phyloP scores from a whole-genome alignment of 176 grass and related monocot genomes.

The Musa troglodytarum region DNA sequence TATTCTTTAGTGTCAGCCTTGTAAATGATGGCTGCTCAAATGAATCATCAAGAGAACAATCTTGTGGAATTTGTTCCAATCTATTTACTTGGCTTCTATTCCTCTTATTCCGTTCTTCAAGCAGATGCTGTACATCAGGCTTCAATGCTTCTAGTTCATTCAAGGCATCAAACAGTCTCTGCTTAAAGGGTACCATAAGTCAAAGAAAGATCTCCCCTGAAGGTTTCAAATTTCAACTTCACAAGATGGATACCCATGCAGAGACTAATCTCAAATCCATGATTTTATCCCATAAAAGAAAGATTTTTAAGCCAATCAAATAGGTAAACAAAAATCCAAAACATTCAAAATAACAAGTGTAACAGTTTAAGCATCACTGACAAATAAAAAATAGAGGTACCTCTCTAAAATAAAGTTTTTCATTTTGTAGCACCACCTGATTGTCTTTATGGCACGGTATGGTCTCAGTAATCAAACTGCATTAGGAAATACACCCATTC shows the following conservation, averaged over 20 bases:
- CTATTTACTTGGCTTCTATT: slow-evolving; percentile 13
- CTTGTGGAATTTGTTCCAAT: slow-evolving; percentile 19
- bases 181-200: background rate
- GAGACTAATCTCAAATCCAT: background rate
- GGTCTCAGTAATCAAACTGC: slow-evolving; percentile 13
- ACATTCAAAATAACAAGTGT: background rate
- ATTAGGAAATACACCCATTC: background rate
- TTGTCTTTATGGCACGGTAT: slow-evolving; percentile 9
- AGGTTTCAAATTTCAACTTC: background rate
- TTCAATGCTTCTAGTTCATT: slow-evolving; percentile 36
- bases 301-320: background rate
- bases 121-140: slow-evolving; percentile 26
- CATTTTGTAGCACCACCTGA: background rate
- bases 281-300: too few species aligned
- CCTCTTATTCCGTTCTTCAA: slow-evolving; percentile 40
- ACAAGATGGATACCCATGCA: background rate
- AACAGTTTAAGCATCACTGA: background rate
- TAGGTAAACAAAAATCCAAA: background rate
- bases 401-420: slow-evolving; percentile 9
- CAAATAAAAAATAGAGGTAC: background rate
- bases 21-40: slow-evolving; percentile 28
- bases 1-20: background rate
- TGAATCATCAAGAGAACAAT: slow-evolving; percentile 20
- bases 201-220: background rate
- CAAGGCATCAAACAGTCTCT: slow-evolving; percentile 38